Base-by-base conservation (phyloP, 257 asterid species). In the Plantago ovata region DNA sequence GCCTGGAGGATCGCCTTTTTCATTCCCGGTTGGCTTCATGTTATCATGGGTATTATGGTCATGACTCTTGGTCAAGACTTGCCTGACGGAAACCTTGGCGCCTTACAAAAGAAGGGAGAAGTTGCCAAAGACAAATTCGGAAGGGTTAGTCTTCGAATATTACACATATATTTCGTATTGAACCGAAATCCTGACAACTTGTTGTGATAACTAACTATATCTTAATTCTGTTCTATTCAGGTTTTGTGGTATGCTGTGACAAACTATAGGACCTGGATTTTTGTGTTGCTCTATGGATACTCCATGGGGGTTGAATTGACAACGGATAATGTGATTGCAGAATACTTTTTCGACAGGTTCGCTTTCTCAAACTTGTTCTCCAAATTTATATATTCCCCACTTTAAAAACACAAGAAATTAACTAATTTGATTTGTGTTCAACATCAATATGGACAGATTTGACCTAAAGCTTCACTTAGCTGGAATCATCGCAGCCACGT, bases 1-100 rank as follows among this genome's bases (percentile, higher is more conserved):
- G 86, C 90, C 0, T 79, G 86, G 86, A 69, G 90, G 57, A 82
- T 82, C 23, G 84, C 90, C 0, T 82, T 82, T 24, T 79, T 77
- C 52, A 56, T 82, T 9, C 90, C 90, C 0, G 86, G 86, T 1
- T 79, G 73, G 80, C 70, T 79, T 36, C 84, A 82, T 67, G 33
- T 75, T n/a, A 70, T 82, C 49, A 72, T 68, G 65, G 90, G 84
- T 5, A 24, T 79, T 22, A 11, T 71, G 51, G 84, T 79, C 9
- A 23, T 77, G 49, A 70, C 58, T 13, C 77, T 79, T 15, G 89
- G 89, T 2, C 89, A 82, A 64, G 85, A 82, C 47, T 59, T 79
- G 55, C 90, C 90, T 41, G 90, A 82, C 63, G 90, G 90, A 11
- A 82, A 82, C 64, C 82, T 77, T 13, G 57, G 79, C 18, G 53